A percentile compares a stretch with the other conserved stretches of the same genome.
Evolutionary conservation across 2,329 filamentous ascomycete species (phyloP).

Genomic region (Colletotrichum limetticola): DNA sequence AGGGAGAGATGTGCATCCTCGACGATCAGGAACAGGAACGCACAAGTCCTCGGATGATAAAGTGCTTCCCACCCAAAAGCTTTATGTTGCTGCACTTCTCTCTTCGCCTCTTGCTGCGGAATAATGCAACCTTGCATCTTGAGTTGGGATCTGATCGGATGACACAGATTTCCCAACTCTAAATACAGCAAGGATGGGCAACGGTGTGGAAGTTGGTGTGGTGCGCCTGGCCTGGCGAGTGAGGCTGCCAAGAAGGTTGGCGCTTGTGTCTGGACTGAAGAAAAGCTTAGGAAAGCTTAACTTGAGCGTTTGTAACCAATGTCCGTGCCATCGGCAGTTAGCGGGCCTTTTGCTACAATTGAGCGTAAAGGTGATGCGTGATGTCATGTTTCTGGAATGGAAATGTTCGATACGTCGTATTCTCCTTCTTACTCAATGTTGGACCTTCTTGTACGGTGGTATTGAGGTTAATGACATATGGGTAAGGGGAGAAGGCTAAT

Average conservation of each 20-base stretch:
- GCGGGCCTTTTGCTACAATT: neutral
- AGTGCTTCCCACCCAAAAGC: neutral
- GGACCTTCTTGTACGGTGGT: neutral
- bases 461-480: too few species aligned
- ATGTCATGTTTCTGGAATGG: neutral
- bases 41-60: neutral
- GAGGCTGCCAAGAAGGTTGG: constrained; percentile 34
- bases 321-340: constrained; percentile 25
- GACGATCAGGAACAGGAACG: too few species aligned
- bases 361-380: neutral
- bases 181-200: constrained; percentile 9
- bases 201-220: neutral
- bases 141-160: constrained; percentile 29
- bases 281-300: constrained; percentile 22
- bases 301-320: neutral
- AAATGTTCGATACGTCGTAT: neutral
- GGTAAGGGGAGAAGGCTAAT: neutral
- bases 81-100: constrained; percentile 12
- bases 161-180: constrained; percentile 33
- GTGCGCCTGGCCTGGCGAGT: constrained; percentile 1
- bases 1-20: neutral
- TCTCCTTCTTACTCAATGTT: too few species aligned
- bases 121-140: neutral
- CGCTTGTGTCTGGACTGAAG: constrained; percentile 30
- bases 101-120: neutral